These are phyloP conservation scores for Hyaloscypha finlandica DNA, from an alignment of 495 filamentous ascomycete species.

Conservation along the genomic window DNA sequence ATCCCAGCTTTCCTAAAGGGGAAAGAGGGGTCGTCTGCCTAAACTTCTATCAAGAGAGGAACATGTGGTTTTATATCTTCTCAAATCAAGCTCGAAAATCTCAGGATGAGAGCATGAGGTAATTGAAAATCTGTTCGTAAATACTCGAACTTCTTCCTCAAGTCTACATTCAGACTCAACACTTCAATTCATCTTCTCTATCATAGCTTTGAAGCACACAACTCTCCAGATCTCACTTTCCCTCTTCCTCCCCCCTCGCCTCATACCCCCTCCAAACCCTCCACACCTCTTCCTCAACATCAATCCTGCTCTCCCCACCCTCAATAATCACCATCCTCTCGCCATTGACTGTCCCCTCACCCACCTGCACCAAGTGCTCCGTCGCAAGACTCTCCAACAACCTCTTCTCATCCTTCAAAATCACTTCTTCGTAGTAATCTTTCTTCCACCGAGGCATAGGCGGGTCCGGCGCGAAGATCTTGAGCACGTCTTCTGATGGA, in stretches of 20 bases:
- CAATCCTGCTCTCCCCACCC: constrained; percentile 20
- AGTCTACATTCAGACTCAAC: too few relatives aligned
- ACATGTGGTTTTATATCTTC: too few relatives aligned
- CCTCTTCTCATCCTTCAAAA: constrained; percentile 24
- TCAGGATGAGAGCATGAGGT: too few relatives aligned
- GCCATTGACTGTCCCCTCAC: constrained; percentile 14
- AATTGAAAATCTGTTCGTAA: too few relatives aligned
- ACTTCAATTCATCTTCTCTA: too few relatives aligned
- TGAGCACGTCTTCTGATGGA: background rate
- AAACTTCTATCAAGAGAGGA: too few relatives aligned
- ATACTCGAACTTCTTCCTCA: too few relatives aligned
- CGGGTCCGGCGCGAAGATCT: background rate
- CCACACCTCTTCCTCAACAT: constrained; percentile 21
- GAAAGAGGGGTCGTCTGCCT: too few relatives aligned
- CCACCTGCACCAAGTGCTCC: constrained; percentile 20
- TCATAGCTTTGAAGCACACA: too few relatives aligned
- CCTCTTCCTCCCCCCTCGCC: constrained; percentile 7
- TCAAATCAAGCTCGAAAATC: too few relatives aligned
- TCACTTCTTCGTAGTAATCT: constrained; percentile 26
- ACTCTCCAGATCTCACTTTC: background rate
- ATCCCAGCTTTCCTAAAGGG: too few relatives aligned
- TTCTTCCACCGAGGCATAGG: constrained; percentile 12
- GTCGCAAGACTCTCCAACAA: constrained; percentile 22
- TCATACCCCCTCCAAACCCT: constrained; percentile 28
- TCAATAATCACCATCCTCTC: constrained; percentile 28